Conservation (phyloP, 2,329 filamentous ascomycete genomes). For the Celoporthe dispersa region DNA sequence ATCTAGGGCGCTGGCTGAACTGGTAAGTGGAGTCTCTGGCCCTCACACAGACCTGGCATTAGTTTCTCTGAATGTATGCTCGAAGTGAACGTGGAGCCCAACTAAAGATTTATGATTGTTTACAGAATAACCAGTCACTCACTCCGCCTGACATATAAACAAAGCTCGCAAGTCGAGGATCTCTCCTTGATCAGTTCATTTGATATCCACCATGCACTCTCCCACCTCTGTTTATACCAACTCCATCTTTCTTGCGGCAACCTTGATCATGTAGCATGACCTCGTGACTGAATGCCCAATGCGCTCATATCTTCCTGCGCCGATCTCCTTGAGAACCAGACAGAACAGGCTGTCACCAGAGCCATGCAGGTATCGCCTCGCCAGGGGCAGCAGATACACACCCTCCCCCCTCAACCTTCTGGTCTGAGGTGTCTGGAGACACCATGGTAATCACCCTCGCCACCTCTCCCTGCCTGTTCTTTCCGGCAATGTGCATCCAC, state of each 20-base stretch:
- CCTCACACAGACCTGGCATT: too few relatives aligned
- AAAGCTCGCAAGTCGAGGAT: too few relatives aligned
- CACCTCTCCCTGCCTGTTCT: background rate
- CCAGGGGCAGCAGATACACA: constrained; percentile 6
- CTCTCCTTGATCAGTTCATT: too few relatives aligned
- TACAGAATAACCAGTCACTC: too few relatives aligned
- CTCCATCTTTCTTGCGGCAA: background rate
- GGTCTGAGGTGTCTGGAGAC: background rate
- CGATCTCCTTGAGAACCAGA: background rate
- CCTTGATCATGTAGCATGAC: constrained; percentile 5
- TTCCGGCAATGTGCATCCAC: background rate
- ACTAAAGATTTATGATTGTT: too few relatives aligned
- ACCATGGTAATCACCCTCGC: background rate
- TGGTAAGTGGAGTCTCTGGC: too few relatives aligned
- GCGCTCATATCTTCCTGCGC: background rate
- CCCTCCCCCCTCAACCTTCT: constrained; percentile 1
- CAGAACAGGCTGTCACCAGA: constrained; percentile 3
- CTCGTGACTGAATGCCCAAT: constrained; percentile 1
- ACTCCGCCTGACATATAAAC: too few relatives aligned
- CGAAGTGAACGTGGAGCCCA: too few relatives aligned
- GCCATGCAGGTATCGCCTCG: background rate
- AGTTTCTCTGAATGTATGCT: too few relatives aligned
- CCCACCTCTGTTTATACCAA: background rate
- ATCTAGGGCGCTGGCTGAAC: too few relatives aligned
- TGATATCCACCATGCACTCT: too few relatives aligned